Evolutionary conservation across 163 green algal genomes (phyloP).

Genomic region (Scenedesmus sp.): DNA sequence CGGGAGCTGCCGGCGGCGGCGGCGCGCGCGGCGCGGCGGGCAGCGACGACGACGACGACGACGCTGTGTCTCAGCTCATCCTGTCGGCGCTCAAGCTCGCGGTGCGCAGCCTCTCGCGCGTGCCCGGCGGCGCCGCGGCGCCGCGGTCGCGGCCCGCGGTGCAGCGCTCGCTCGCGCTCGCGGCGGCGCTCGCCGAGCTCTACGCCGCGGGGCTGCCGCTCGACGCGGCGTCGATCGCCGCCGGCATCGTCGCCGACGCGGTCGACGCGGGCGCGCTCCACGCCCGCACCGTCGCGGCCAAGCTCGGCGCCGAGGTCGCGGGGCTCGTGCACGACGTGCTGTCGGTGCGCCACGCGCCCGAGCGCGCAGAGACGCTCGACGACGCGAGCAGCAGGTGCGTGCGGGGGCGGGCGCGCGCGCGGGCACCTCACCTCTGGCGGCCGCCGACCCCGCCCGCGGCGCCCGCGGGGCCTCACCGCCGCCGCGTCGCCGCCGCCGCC

Average conservation of each 20-base stretch:
- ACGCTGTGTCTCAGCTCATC: slow-evolving; percentile 63
- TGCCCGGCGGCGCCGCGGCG: neutral
- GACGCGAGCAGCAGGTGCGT: slow-evolving; percentile 71
- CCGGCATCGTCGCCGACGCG: slow-evolving; percentile 69
- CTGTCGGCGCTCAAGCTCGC: slow-evolving; percentile 74
- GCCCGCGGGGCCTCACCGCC: neutral
- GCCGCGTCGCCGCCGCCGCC: neutral
- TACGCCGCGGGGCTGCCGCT: slow-evolving; percentile 66
- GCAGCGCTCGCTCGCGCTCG: slow-evolving; percentile 58
- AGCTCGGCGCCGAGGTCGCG: slow-evolving; percentile 57
- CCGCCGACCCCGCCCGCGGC: no score
- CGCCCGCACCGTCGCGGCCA: slow-evolving; percentile 41
- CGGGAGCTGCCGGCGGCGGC: neutral
- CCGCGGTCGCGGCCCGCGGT: no score
- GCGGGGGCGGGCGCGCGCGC: neutral
- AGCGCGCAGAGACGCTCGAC: slow-evolving; percentile 75
- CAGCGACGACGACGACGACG: neutral
- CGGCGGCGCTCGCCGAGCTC: slow-evolving; percentile 69
- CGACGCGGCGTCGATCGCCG: slow-evolving; percentile 73
- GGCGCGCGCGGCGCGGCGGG: neutral
- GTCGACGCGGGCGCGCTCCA: slow-evolving; percentile 48
- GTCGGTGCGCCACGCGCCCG: slow-evolving; percentile 63
- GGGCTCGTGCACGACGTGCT: slow-evolving; percentile 56
- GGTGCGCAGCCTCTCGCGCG: slow-evolving; percentile 36
- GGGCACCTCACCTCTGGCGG: neutral